These are phyloP conservation scores for Naganishia liquefaciens DNA, from an alignment of 1,284 basidiomycete species.

Conservation along the genomic window DNA sequence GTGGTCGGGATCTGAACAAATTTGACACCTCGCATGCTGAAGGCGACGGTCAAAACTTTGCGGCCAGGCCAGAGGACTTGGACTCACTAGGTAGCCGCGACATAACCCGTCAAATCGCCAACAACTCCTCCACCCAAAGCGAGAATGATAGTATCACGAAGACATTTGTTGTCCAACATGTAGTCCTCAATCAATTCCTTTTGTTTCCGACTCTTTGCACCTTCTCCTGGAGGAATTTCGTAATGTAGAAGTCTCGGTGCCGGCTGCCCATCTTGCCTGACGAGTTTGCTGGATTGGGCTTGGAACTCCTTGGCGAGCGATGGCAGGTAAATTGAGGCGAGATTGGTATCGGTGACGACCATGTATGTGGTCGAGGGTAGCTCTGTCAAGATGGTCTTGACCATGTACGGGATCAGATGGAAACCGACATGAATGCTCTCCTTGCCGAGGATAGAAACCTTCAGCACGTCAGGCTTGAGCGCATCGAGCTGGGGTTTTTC, in stretches of 20 bases:
- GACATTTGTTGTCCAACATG: slow-evolving; percentile 82
- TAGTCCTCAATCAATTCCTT: slow-evolving; percentile 96
- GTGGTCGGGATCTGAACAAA: slow-evolving; percentile 97
- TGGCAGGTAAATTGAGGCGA: slow-evolving; percentile 74
- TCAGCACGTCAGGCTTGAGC: slow-evolving; percentile 49
- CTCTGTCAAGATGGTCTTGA: slow-evolving; percentile 69
- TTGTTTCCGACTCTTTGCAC: slow-evolving; percentile 83
- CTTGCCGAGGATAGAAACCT: slow-evolving; percentile 80
- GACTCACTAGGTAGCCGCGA: slow-evolving; percentile 93
- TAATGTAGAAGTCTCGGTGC: slow-evolving; percentile 72
- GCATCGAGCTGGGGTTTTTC: slow-evolving; percentile 20
- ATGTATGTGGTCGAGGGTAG: slow-evolving; percentile 87
- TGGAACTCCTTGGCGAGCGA: slow-evolving; percentile 69
- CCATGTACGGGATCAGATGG: slow-evolving; percentile 83
- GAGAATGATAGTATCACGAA: slow-evolving; percentile 87
- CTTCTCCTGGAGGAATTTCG: slow-evolving; percentile 86
- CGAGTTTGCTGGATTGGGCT: slow-evolving; percentile 52
- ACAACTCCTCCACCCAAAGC: slow-evolving; percentile 96
- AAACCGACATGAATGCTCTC: slow-evolving; percentile 91
- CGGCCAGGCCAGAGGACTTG: background rate
- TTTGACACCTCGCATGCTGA: slow-evolving; percentile 81
- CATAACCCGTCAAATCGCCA: slow-evolving; percentile 93
- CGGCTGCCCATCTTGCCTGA: slow-evolving; percentile 40
- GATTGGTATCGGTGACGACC: slow-evolving; percentile 87
- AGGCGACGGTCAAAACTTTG: background rate